phyloP scores from a whole-genome alignment of 2,329 filamentous ascomycete species.

The Parastagonospora avenae region DNA sequence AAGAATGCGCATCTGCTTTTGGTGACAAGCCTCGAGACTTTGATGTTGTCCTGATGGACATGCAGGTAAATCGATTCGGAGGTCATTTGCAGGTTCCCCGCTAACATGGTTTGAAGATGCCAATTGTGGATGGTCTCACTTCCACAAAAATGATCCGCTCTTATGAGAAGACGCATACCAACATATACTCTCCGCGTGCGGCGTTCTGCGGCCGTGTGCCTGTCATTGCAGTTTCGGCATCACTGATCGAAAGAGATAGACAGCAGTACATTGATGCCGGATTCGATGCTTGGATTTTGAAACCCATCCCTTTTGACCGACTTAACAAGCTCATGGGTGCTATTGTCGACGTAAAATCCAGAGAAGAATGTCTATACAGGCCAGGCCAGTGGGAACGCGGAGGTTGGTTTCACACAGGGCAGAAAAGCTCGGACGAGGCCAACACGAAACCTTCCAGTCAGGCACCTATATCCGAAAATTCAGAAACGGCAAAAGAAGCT shows the following conservation, averaged over 20 bases:
- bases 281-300: constrained; percentile 90
- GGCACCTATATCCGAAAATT: constrained; percentile 23
- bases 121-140: constrained; percentile 82
- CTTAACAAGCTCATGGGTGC: constrained; percentile 72
- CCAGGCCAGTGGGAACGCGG: constrained; percentile 81
- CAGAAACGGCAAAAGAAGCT: constrained; percentile 20
- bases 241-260: constrained; percentile 71
- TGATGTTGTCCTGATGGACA: constrained; percentile 88
- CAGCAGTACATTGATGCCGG: constrained; percentile 75
- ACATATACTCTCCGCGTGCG: constrained; percentile 65
- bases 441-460: constrained; percentile 42
- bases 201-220: constrained; percentile 70
- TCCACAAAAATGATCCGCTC: constrained; percentile 84
- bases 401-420: constrained; percentile 72
- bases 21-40: constrained; percentile 66
- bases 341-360: constrained; percentile 65
- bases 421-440: constrained; percentile 45
- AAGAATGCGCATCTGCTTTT: constrained; percentile 78
- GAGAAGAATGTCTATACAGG: constrained; percentile 69
- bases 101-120: constrained; percentile 67
- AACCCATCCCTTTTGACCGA: constrained; percentile 81
- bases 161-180: constrained; percentile 63
- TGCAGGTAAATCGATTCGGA: constrained; percentile 69
- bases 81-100: not conserved
- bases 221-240: constrained; percentile 87